A percentile compares a stretch with the other conserved stretches of the same genome.
Conservation (phyloP, 441 rosid species). For the Gossypium aridum region DNA sequence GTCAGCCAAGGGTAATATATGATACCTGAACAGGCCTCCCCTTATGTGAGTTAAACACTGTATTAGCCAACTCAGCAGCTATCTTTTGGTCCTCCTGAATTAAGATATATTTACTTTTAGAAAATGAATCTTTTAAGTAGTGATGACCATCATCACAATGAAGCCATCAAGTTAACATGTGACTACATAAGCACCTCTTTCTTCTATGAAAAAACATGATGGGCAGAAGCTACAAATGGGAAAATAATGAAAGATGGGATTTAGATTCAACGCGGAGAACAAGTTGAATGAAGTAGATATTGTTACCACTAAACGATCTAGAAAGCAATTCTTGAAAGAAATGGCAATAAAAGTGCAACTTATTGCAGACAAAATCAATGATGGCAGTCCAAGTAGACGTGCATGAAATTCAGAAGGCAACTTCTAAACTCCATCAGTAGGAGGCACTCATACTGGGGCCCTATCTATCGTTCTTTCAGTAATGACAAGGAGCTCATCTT, state of each 20-base stretch:
- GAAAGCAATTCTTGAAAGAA: neutral
- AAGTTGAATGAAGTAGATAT: neutral
- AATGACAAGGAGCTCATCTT: neutral
- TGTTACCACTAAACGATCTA: neutral
- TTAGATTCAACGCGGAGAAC: neutral
- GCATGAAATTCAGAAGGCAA: neutral
- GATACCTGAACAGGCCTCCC: slow-evolving; percentile 94
- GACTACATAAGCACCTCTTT: neutral
- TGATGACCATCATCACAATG: neutral
- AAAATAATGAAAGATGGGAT: slow-evolving; percentile 1
- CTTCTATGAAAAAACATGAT: neutral
- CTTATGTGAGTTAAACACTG: slow-evolving; percentile 75
- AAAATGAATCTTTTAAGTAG: neutral
- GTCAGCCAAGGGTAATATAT: slow-evolving; percentile 12
- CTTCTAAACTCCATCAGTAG: neutral
- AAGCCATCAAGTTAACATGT: neutral
- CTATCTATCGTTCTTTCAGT: neutral
- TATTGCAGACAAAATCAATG: neutral
- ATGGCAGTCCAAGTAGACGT: neutral
- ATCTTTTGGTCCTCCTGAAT: slow-evolving; percentile 79
- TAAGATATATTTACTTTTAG: slow-evolving; percentile 8
- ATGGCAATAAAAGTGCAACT: neutral
- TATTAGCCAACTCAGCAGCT: slow-evolving; percentile 67
- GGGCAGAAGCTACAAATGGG: neutral
- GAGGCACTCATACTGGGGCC: neutral